Conservation (phyloP, 1,139 yeast species). For the Yamadazyma songkhlaensis region DNA sequence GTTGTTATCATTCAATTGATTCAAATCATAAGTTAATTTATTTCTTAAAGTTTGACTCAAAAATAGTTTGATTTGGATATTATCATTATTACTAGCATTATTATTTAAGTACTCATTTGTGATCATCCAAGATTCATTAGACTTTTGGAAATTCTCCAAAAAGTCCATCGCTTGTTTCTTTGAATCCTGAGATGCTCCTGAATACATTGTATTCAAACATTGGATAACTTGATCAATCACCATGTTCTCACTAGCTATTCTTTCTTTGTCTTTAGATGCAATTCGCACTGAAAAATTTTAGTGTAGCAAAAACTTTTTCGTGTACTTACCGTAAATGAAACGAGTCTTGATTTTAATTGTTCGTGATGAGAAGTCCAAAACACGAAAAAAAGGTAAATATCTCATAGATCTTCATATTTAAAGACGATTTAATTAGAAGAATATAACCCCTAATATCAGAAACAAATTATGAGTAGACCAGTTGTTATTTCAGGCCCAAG, state of each 20-base stretch:
- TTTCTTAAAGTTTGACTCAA: conserved; percentile 89
- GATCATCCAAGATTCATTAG: conserved; percentile 65
- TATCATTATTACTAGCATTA: conserved; percentile 13
- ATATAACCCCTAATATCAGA: background rate
- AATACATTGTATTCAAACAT: conserved; percentile 65
- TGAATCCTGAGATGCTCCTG: conserved; percentile 46
- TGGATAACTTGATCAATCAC: conserved; percentile 26
- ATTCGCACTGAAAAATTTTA: too few relatives aligned
- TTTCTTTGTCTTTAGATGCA: too few relatives aligned
- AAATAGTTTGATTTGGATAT: conserved; percentile 64
- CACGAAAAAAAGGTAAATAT: too few relatives aligned
- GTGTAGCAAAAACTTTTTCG: too few relatives aligned
- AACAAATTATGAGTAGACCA: conserved; percentile 50
- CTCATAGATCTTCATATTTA: background rate
- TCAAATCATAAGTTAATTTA: conserved; percentile 78
- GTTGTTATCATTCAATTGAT: conserved; percentile 62
- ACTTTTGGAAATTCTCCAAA: conserved; percentile 80
- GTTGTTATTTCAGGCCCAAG: conserved; percentile 97
- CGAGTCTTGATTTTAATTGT: too few relatives aligned
- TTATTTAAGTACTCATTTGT: conserved; percentile 34
- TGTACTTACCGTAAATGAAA: too few relatives aligned
- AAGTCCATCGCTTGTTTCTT: conserved; percentile 63
- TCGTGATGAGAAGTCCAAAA: too few relatives aligned
- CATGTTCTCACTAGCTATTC: conserved; percentile 7
- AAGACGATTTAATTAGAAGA: background rate